Base-by-base conservation (phyloP, 208 protist species). In the Lotmaria passim region DNA sequence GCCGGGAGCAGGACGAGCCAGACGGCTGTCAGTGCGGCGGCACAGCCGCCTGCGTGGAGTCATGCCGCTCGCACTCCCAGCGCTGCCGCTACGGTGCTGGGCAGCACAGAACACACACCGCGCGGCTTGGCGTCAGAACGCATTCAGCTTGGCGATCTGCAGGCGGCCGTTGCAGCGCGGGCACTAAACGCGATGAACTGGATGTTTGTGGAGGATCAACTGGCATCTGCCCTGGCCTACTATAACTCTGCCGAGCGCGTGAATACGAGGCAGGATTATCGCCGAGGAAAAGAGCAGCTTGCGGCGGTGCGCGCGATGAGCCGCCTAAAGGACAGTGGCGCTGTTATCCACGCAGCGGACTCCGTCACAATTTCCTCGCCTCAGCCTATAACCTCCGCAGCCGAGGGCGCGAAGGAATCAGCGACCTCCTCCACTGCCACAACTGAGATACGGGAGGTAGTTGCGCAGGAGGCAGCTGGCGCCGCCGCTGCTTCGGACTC, bases 151-250 rank as follows among this genome's bases (percentile, higher is more conserved):
- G 56, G 47, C 19, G 47, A 66, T 5, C 56, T 84, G 23, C 65
- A 75, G 51, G 39, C 19, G 14, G 43, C 61, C 11, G 53, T 86
- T 10, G 81, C 70, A n/a, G 33, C 46, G 28, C 41, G 61, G 1
- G 80, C 86, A 0, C 36, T 90, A 21, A 21, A 31, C 15, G 28
- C 53, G 8, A 80, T 90, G 75, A 88, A 94, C 60, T 94, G 86
- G 89, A 53, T 50, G 0, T 94, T 94, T 81, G 78, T 94, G 8
- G 70, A 87, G 44, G 48, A 64, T 51, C 89, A 92, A 62, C 70
- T 87, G 55, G 33, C 64, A 12, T 51, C 69, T 21, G 89, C 89
- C 21, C 39, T 53, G 39, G 44, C 47, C 12, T 94, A 94, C 75
- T 94, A 87, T 73, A 67, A 1, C 15, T 92, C 82, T 28, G 66